phyloP scores from a whole-genome alignment of 805 yeast genomes.

The Maudiozyma serrabonitensis region DNA sequence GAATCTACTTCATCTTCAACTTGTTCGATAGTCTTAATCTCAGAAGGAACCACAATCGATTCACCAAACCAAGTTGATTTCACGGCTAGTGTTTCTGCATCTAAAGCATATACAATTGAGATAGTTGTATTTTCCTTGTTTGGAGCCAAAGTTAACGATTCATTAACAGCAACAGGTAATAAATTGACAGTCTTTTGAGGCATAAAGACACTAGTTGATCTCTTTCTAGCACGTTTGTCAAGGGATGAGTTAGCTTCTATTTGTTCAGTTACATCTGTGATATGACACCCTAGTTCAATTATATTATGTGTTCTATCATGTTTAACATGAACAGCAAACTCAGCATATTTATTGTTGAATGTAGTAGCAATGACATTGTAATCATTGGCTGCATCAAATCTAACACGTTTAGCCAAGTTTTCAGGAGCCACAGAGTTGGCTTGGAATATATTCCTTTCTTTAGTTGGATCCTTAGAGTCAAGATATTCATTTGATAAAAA shows the following conservation, averaged over 20 bases:
- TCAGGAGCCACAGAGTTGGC: conserved; percentile 18
- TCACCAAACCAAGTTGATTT: conserved; percentile 72
- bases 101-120: conserved; percentile 73
- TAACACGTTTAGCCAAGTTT: conserved; percentile 10
- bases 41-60: conserved; percentile 54
- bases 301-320: conserved; percentile 31
- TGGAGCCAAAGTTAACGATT: conserved; percentile 50
- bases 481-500: conserved; percentile 73
- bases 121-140: conserved; percentile 55
- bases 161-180: conserved; percentile 57
- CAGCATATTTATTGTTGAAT: conserved; percentile 36
- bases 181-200: conserved; percentile 65
- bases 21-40: conserved; percentile 11
- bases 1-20: conserved; percentile 14
- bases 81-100: conserved; percentile 59
- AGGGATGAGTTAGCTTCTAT: conserved; percentile 63
- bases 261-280: conserved; percentile 67
- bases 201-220: conserved; percentile 81
- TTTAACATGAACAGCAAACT: conserved; percentile 77
- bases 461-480: conserved; percentile 30
- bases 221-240: conserved; percentile 82
- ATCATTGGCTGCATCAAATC: conserved; percentile 16
- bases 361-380: conserved; percentile 29
- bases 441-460: conserved; percentile 22
- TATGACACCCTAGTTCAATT: conserved; percentile 78